Evolutionary conservation across 805 yeast species (phyloP).

Genomic region (Kluyveromyces nonfermentans): DNA sequence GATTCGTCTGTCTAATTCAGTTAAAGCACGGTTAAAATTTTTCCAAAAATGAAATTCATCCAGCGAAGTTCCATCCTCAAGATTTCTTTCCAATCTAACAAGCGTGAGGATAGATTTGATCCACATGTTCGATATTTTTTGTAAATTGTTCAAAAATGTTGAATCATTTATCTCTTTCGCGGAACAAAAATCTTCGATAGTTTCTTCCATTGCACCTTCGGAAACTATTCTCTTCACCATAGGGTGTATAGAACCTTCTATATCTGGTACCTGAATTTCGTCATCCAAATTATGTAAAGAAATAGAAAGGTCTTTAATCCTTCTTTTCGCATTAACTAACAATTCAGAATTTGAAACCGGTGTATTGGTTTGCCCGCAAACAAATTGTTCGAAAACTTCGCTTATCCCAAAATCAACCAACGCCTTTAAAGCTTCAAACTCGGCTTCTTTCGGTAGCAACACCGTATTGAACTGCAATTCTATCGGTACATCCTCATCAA

Average conservation of each 20-base stretch:
- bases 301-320: conserved; percentile 56
- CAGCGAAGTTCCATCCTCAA: conserved; percentile 43
- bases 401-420: conserved; percentile 55
- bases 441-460: conserved; percentile 24
- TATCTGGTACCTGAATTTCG: conserved; percentile 58
- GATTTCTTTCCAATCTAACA: conserved; percentile 38
- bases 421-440: conserved; percentile 45
- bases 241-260: conserved; percentile 44
- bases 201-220: conserved; percentile 24
- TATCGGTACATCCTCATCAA: conserved; percentile 19
- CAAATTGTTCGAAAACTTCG: conserved; percentile 52
- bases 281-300: conserved; percentile 63
- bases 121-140: conserved; percentile 67
- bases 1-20: conserved; percentile 49
- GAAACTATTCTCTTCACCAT: conserved; percentile 34
- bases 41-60: conserved; percentile 78
- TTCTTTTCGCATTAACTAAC: conserved; percentile 44
- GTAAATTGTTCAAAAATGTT: conserved; percentile 55
- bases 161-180: conserved; percentile 39
- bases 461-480: conserved; percentile 29
- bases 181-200: conserved; percentile 25
- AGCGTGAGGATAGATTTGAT: conserved; percentile 39
- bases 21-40: conserved; percentile 54
- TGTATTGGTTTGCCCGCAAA: conserved; percentile 4
- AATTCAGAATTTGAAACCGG: conserved; percentile 23